Conservation (phyloP, 176 grass and related monocot species). For the Carex littledalei region DNA sequence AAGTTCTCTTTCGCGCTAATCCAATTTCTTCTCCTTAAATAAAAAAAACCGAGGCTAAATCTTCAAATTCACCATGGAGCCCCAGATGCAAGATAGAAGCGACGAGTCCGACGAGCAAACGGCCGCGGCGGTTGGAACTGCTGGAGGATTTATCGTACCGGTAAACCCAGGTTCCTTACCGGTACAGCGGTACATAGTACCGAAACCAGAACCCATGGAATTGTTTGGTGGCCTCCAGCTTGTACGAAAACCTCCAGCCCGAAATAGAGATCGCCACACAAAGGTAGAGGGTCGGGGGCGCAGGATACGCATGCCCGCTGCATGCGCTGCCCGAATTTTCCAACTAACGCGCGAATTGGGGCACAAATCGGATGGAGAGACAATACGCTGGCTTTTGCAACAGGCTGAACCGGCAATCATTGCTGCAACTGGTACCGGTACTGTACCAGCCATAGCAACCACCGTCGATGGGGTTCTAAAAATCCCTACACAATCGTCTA, state of each 20-base stretch:
- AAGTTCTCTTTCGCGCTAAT: conserved; percentile 21
- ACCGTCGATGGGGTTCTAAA: conserved; percentile 58
- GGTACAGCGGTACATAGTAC: conserved; percentile 32
- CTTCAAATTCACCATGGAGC: conserved; percentile 36
- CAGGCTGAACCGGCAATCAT: conserved; percentile 79
- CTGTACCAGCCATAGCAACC: conserved; percentile 68
- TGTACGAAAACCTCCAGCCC: conserved; percentile 35
- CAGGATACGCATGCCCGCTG: conserved; percentile 72
- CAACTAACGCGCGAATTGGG: conserved; percentile 70
- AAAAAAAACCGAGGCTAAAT: background rate
- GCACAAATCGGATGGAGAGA: conserved; percentile 84
- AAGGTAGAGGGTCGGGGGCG: conserved; percentile 88
- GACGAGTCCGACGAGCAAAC: conserved; percentile 20
- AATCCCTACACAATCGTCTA: conserved; percentile 50
- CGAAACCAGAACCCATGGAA: conserved; percentile 64
- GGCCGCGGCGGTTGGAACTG: background rate
- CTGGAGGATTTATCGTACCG: background rate
- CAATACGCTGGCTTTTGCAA: conserved; percentile 82
- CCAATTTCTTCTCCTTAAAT: background rate
- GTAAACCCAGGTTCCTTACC: conserved; percentile 30
- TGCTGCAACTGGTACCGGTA: conserved; percentile 78
- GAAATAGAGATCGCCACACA: conserved; percentile 81
- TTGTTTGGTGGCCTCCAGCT: conserved; percentile 39
- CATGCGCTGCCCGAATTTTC: conserved; percentile 57
- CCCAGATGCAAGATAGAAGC: conserved; percentile 16